These are phyloP conservation scores for Fusarium albosuccineum DNA, from an alignment of 2,329 filamentous ascomycete species.

Conservation along the genomic window DNA sequence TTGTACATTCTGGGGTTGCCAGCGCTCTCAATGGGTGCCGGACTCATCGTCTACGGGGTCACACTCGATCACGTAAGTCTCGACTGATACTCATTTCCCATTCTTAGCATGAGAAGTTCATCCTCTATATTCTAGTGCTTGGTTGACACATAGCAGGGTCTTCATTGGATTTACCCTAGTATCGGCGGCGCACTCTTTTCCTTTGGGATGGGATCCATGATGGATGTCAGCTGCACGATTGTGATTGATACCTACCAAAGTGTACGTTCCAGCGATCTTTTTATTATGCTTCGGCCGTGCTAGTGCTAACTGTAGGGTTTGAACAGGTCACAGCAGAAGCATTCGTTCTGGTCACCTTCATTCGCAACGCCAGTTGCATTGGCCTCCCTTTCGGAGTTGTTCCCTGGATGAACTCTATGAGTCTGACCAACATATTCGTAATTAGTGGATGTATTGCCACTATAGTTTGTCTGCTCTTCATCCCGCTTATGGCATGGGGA, in stretches of 20 bases:
- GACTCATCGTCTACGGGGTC: background rate
- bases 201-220: conserved; percentile 52
- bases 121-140: background rate
- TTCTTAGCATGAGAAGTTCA: background rate
- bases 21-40: background rate
- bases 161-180: conserved; percentile 56
- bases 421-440: background rate
- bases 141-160: conserved; percentile 44
- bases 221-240: conserved; percentile 49
- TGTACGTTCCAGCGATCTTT: background rate
- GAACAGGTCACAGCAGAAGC: background rate
- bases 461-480: conserved; percentile 30
- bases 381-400: background rate
- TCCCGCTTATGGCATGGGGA: conserved; percentile 45
- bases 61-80: background rate
- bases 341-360: background rate
- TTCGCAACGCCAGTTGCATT: background rate
- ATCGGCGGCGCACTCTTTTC: conserved; percentile 51
- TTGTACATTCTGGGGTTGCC: background rate
- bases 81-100: too few relatives aligned
- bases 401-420: background rate
- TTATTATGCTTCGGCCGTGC: too few relatives aligned
- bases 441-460: conserved; percentile 27
- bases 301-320: background rate
- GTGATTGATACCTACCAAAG: conserved; percentile 50